These are phyloP conservation scores for Mangifera indica DNA, from an alignment of 345 rosid genomes.

Conservation along the genomic window DNA sequence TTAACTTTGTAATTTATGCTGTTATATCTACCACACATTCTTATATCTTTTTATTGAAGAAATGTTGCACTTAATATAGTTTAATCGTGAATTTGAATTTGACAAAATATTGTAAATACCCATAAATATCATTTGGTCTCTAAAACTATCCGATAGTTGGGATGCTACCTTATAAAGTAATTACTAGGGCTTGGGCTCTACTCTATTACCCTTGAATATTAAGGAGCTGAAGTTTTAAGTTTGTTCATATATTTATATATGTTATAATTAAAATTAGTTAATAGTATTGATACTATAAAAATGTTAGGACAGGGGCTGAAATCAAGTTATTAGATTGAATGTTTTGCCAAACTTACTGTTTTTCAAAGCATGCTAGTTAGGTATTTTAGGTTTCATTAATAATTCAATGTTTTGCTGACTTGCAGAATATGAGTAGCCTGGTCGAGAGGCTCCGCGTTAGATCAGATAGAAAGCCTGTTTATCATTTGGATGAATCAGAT, in stretches of 20 bases:
- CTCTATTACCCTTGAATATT: not conserved
- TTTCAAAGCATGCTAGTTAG: not conserved
- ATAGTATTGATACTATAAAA: not conserved
- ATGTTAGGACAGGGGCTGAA: not conserved
- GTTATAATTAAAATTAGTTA: not conserved
- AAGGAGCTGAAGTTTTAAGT: not conserved
- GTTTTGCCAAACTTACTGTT: not conserved
- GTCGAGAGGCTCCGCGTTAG: conserved; percentile 92
- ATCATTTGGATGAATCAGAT: conserved; percentile 89
- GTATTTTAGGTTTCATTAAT: conserved; percentile 6
- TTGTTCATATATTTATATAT: not conserved
- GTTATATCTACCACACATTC: not conserved
- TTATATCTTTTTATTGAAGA: not conserved
- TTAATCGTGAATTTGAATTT: conserved; percentile 3
- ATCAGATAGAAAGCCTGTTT: conserved; percentile 82
- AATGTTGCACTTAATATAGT: not conserved
- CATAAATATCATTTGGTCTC: not conserved
- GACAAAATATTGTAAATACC: not conserved
- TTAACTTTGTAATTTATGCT: not conserved
- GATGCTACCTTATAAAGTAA: not conserved
- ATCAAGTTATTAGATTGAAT: not conserved
- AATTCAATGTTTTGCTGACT: conserved; percentile 14
- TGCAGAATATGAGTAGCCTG: conserved; percentile 95
- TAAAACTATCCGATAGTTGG: not conserved
- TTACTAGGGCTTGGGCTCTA: not conserved